Conservation (phyloP, 768 basidiomycete species). For the Podaxis sp. region DNA sequence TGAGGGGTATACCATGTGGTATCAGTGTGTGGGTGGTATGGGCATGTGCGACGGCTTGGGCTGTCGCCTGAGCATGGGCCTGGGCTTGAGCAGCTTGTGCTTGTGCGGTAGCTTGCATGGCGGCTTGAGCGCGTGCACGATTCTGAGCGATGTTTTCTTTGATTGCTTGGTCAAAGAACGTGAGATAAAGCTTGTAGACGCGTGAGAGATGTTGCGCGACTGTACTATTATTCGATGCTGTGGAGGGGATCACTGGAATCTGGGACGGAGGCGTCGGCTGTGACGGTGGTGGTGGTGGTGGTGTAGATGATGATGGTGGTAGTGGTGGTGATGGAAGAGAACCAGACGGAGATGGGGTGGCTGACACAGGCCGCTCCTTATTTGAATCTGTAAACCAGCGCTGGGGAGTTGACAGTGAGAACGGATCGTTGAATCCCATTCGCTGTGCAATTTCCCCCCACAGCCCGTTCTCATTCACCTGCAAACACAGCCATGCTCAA, state of each 20-base stretch:
- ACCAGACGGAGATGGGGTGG: not conserved
- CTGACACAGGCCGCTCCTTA: not conserved
- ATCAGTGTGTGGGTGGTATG: constrained; percentile 8
- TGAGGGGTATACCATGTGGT: constrained; percentile 10
- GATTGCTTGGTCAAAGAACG: constrained; percentile 14
- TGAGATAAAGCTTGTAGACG: constrained; percentile 14
- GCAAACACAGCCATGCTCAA: not conserved
- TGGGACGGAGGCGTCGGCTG: not conserved
- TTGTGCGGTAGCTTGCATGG: constrained; percentile 10
- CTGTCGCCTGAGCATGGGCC: not conserved
- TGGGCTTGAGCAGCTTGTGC: not conserved
- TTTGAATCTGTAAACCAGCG: constrained; percentile 10
- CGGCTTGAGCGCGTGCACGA: constrained; percentile 10
- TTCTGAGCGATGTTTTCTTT: constrained; percentile 13
- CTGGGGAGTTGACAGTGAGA: constrained; percentile 13
- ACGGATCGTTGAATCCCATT: constrained; percentile 9
- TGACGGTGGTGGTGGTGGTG: not conserved
- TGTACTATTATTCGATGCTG: not conserved
- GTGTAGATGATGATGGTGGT: not conserved
- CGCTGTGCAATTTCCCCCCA: constrained; percentile 11
- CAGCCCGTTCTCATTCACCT: constrained; percentile 8
- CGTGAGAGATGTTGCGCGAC: constrained; percentile 8
- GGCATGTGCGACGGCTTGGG: not conserved
- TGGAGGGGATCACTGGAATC: not conserved
- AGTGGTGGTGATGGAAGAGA: not conserved